phyloP scores from a whole-genome alignment of 1,284 basidiomycete genomes.

The Pseudomicrostroma phylloplanum region DNA sequence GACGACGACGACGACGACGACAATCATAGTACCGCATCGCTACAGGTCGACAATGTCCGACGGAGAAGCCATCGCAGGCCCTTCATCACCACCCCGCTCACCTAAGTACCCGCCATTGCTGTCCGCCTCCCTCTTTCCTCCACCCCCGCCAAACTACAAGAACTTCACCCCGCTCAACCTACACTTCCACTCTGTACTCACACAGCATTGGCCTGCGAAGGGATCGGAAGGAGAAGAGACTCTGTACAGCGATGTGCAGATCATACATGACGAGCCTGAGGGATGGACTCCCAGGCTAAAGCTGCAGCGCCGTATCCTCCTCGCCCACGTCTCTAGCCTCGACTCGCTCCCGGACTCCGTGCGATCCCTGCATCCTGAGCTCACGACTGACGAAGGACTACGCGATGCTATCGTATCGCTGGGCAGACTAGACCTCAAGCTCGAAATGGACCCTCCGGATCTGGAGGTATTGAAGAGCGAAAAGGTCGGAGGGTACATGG shows the following conservation, averaged over 20 bases:
- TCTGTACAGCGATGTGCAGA: too few relatives aligned
- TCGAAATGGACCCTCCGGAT: slow-evolving; percentile 2
- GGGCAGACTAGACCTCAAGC: background rate
- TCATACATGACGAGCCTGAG: too few relatives aligned
- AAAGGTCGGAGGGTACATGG: background rate
- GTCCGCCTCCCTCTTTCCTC: slow-evolving; percentile 5
- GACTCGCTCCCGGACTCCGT: background rate
- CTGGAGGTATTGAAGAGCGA: background rate
- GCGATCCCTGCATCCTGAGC: background rate
- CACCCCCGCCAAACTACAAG: background rate
- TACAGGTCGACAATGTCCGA: background rate
- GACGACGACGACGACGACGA: background rate
- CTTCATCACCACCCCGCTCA: slow-evolving; percentile 13
- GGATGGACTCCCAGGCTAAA: background rate
- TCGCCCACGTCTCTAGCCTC: background rate
- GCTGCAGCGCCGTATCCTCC: background rate
- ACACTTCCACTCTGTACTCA: background rate
- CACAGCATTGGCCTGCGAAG: background rate
- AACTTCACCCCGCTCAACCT: slow-evolving; percentile 5
- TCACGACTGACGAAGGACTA: background rate
- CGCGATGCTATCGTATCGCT: background rate
- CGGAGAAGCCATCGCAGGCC: slow-evolving; percentile 20
- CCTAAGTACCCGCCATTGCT: slow-evolving; percentile 13
- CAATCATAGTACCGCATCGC: background rate
- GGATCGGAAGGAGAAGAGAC: too few relatives aligned